Conservation (phyloP, 805 yeast species). For the Yarrowia deformans region DNA sequence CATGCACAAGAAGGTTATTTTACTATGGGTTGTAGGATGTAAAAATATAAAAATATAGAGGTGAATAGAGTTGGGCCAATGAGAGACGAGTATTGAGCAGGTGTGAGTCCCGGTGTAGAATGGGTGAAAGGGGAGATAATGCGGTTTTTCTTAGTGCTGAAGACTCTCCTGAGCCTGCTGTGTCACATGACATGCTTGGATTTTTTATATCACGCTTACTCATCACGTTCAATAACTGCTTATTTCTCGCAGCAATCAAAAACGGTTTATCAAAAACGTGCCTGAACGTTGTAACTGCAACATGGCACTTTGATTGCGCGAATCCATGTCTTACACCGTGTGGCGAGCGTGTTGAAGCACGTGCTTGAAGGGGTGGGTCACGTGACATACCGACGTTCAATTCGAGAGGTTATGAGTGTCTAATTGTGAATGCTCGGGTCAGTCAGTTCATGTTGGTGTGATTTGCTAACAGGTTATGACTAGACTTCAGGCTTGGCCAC, state of each 20-base stretch:
- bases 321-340: neutral
- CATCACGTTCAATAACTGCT: no score
- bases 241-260: neutral
- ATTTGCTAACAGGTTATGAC: no score
- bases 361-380: neutral
- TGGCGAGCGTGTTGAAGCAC: neutral
- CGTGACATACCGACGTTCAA: no score
- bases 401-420: no score
- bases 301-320: neutral
- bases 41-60: constrained; percentile 12
- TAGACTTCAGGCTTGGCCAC: no score
- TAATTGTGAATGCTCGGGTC: no score
- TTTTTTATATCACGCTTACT: neutral
- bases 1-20: constrained; percentile 1
- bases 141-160: neutral
- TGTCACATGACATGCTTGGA: neutral
- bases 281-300: constrained; percentile 1
- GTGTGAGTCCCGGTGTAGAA: neutral
- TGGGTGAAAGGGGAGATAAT: neutral
- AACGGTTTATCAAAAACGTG: neutral
- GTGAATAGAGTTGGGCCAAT: constrained; percentile 9
- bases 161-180: no score
- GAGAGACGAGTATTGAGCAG: neutral
- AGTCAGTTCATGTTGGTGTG: no score
- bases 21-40: neutral